Conservation (phyloP, 1,139 yeast genomes). For the Suhomyces maxii region DNA sequence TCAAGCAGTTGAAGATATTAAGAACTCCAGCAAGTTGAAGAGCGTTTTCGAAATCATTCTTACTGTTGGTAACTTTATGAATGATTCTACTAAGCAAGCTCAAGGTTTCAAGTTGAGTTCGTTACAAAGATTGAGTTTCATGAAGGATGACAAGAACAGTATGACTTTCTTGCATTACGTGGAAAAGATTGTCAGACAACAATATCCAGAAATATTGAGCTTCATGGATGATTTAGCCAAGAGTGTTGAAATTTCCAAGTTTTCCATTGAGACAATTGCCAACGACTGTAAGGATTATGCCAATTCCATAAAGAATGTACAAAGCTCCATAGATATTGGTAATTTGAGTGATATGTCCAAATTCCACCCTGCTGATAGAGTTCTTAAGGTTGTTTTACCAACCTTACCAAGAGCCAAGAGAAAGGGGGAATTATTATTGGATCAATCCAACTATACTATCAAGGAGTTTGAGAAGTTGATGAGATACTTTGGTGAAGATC, state of each 20-base stretch:
- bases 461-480: slow-evolving; percentile 68
- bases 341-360: slow-evolving; percentile 72
- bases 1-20: slow-evolving; percentile 61
- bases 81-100: slow-evolving; percentile 76
- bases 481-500: slow-evolving; percentile 79
- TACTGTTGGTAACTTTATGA: slow-evolving; percentile 84
- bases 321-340: slow-evolving; percentile 71
- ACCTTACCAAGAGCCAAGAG: slow-evolving; percentile 66
- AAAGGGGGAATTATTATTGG: slow-evolving; percentile 61
- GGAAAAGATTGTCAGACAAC: slow-evolving; percentile 66
- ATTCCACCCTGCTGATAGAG: slow-evolving; percentile 73
- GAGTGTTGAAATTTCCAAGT: slow-evolving; percentile 59
- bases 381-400: slow-evolving; percentile 62
- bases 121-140: slow-evolving; percentile 69
- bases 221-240: slow-evolving; percentile 63
- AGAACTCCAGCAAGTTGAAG: slow-evolving; percentile 57
- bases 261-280: slow-evolving; percentile 66
- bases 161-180: slow-evolving; percentile 80
- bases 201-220: slow-evolving; percentile 62
- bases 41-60: slow-evolving; percentile 73
- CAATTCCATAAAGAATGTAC: slow-evolving; percentile 63
- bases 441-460: slow-evolving; percentile 62
- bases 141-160: slow-evolving; percentile 75
- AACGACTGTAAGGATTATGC: slow-evolving; percentile 61
- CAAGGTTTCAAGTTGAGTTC: slow-evolving; percentile 77